Conservation (phyloP, 2,329 filamentous ascomycete genomes). For the Curvularia hawaiiensis region DNA sequence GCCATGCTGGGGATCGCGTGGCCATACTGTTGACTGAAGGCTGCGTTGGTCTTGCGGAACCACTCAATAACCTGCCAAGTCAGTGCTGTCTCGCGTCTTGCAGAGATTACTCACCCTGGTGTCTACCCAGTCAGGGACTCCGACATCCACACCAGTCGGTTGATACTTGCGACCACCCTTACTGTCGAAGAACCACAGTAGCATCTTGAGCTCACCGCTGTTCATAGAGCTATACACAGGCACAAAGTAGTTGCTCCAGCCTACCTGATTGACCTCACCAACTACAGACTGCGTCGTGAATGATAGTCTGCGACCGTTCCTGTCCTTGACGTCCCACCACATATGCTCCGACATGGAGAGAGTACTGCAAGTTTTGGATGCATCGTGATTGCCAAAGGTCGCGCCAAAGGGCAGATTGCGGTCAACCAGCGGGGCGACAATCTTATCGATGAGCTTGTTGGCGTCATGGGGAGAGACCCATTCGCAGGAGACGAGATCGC, state of each 20-base stretch:
- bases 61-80: constrained; percentile 34
- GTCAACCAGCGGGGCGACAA: constrained; percentile 55
- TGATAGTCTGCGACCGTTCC: constrained; percentile 49
- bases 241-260: constrained; percentile 60
- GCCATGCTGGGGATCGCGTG: constrained; percentile 56
- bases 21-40: constrained; percentile 34
- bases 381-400: constrained; percentile 74
- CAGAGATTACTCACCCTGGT: constrained; percentile 21
- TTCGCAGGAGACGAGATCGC: constrained; percentile 74
- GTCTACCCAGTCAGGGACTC: constrained; percentile 26
- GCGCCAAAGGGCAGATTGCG: constrained; percentile 66
- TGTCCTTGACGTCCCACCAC: constrained; percentile 53
- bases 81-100: background rate
- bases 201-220: constrained; percentile 46
- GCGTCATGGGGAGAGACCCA: constrained; percentile 24
- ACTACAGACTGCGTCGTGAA: constrained; percentile 53
- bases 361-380: constrained; percentile 33
- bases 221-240: constrained; percentile 53
- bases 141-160: constrained; percentile 19
- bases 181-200: constrained; percentile 75
- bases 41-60: constrained; percentile 28
- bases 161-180: constrained; percentile 34
- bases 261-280: constrained; percentile 41
- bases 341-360: constrained; percentile 31
- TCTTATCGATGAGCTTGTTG: constrained; percentile 30